These are phyloP conservation scores for Tephrocybe sp. DNA, from an alignment of 768 basidiomycete species.

Conservation along the genomic window DNA sequence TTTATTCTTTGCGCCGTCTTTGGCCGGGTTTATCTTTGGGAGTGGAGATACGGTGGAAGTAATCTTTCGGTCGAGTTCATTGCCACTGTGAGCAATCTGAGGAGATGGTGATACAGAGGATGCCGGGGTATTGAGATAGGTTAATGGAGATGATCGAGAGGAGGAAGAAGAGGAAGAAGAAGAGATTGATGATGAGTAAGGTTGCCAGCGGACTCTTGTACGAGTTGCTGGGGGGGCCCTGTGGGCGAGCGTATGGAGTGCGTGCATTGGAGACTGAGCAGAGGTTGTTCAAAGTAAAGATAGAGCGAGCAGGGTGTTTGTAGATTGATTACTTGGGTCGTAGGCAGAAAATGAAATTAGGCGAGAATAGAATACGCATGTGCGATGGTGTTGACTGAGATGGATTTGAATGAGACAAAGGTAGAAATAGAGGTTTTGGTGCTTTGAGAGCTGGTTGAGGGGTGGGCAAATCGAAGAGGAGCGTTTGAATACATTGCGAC, in stretches of 20 bases:
- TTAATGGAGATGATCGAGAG: constrained; percentile 36
- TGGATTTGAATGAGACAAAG: constrained; percentile 12
- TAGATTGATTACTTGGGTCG: constrained; percentile 23
- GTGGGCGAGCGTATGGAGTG: constrained; percentile 57
- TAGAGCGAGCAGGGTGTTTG: constrained; percentile 21
- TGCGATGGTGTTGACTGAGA: constrained; percentile 19
- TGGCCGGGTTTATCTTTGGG: constrained; percentile 29
- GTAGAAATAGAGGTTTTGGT: constrained; percentile 15
- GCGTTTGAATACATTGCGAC: constrained; percentile 37
- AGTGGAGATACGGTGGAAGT: constrained; percentile 22
- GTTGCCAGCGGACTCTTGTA: constrained; percentile 77
- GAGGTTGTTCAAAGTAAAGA: constrained; percentile 22
- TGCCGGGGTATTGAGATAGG: constrained; percentile 58
- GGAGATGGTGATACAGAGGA: constrained; percentile 50
- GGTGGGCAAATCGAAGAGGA: constrained; percentile 22
- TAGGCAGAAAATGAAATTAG: constrained; percentile 28
- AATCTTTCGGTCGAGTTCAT: constrained; percentile 29
- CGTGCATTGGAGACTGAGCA: constrained; percentile 35
- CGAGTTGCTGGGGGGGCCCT: constrained; percentile 68
- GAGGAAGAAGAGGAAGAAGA: constrained; percentile 36
- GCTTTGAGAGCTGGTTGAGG: constrained; percentile 17
- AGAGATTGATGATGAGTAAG: constrained; percentile 52
- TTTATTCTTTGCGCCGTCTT: constrained; percentile 53
- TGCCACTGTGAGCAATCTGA: constrained; percentile 30
- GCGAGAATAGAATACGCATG: constrained; percentile 33